Percentiles rank a stretch among this genome's conserved stretches.
Evolutionary conservation across 108 stramenopile species (phyloP).

Genomic region (Conticribra weissflogii): DNA sequence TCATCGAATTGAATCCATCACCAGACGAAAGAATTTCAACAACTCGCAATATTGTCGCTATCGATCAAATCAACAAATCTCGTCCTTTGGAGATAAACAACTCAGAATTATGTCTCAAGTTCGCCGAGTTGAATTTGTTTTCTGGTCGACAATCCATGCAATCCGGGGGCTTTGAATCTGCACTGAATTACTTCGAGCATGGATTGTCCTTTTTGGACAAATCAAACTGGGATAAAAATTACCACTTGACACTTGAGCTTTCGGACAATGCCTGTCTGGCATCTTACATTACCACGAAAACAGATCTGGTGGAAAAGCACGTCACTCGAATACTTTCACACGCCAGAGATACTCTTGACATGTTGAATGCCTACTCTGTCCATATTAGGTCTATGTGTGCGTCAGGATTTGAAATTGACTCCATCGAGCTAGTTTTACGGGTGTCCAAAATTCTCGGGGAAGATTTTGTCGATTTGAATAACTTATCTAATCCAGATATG

Average conservation of each 20-base stretch:
- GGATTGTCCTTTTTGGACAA: constrained; percentile 1
- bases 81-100: background rate
- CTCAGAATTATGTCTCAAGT: background rate
- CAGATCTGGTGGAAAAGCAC: background rate
- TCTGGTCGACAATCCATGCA: constrained; percentile 3
- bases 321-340: background rate
- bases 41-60: background rate
- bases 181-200: constrained; percentile 1
- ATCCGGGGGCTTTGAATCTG: background rate
- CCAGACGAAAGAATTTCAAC: background rate
- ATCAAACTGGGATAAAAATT: background rate
- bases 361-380: background rate
- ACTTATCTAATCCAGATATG: background rate
- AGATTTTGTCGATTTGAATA: background rate
- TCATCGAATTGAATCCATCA: background rate
- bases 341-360: background rate
- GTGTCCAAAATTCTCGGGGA: background rate
- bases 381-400: background rate
- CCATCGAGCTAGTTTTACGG: background rate
- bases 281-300: background rate
- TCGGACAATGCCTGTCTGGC: background rate
- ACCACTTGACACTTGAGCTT: background rate
- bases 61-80: constrained; percentile 10
- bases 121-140: constrained; percentile 5
- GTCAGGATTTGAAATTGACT: background rate